Evolutionary conservation across 768 basidiomycete genomes (phyloP), one percentile per base, ranked within the genome.

Genomic region (Pleurotus eryngii): DNA sequence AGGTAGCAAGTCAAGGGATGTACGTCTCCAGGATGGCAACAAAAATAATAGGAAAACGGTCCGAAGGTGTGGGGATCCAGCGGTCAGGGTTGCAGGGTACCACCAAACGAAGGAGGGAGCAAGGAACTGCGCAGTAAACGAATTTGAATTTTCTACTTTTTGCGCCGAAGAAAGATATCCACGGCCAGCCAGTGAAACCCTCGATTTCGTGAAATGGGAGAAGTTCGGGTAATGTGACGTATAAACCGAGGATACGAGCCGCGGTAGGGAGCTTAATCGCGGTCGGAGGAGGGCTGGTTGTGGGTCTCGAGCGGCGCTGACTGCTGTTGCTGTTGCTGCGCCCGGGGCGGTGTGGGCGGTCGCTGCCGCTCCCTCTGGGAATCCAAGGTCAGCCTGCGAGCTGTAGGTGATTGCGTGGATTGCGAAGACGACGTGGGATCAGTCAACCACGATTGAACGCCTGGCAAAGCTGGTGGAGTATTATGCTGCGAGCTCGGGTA

Each of bases 401-500:
- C 27, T 24, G 24, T 35, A 12, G 27, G 50, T 38, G 39, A 18
- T 12, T 53, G 50, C 8, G 22, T 2, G 5, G 45, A 11, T 15
- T 17, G 50, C 8, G 50, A 48, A 22, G 56, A 46, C 5, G 46
- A 27, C 5, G 46, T 8, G 2, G 56, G 48, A 5, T 49, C 56
- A 20, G 38, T 50, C 12, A 40, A 3, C 48, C 49, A 53, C 17
- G 49, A 58, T 45, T 58, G 57, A 24, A 58, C 50, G 12, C 50
- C 57, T 5, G 55, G 55, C 12, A 56, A 55, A 11, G 54, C 54
- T n/a, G 46, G 20, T 14, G 24, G 8, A 26, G 11, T 43, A 27
- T 20, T 46, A 17, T 62, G 67, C 72, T 73, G 61, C 78, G 76
- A 26, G 35, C 24, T 75, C 81, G 80, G 37, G 77, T 69, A 63